A percentile compares a stretch with the other conserved stretches of the same genome.
phyloP scores from a whole-genome alignment of 2,329 filamentous ascomycete genomes.

The Apiospora hydei region DNA sequence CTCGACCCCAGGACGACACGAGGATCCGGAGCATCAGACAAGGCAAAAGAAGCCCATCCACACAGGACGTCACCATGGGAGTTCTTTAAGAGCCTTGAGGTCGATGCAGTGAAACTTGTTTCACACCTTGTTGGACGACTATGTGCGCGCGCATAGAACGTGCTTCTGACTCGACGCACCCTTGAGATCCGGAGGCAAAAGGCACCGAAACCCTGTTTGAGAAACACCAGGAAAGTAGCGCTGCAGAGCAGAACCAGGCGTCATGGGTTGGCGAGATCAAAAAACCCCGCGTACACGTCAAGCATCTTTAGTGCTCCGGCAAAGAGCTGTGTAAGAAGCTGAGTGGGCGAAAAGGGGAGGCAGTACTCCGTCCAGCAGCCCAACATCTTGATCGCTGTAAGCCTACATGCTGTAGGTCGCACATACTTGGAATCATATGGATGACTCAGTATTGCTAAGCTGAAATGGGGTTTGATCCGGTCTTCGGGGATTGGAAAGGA shows the following conservation, averaged over 20 bases:
- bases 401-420: background rate
- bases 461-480: background rate
- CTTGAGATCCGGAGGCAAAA: background rate
- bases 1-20: background rate
- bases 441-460: background rate
- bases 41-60: slow-evolving; percentile 1
- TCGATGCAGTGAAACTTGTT: background rate
- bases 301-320: background rate
- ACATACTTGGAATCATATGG: background rate
- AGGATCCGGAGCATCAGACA: background rate
- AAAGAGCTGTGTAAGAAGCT: background rate
- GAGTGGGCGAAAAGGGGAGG: background rate
- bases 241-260: background rate
- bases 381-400: background rate
- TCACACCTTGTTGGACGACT: background rate
- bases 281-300: background rate
- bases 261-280: background rate
- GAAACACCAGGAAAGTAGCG: background rate
- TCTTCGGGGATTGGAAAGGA: background rate
- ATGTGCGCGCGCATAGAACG: background rate
- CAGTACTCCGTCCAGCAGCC: background rate
- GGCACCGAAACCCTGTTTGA: background rate
- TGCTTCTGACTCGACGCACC: background rate
- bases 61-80: background rate
- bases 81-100: background rate